Evolutionary conservation across 768 basidiomycete species (phyloP), one percentile per base, ranked within the genome.

Genomic region (Boletus reticulatus): DNA sequence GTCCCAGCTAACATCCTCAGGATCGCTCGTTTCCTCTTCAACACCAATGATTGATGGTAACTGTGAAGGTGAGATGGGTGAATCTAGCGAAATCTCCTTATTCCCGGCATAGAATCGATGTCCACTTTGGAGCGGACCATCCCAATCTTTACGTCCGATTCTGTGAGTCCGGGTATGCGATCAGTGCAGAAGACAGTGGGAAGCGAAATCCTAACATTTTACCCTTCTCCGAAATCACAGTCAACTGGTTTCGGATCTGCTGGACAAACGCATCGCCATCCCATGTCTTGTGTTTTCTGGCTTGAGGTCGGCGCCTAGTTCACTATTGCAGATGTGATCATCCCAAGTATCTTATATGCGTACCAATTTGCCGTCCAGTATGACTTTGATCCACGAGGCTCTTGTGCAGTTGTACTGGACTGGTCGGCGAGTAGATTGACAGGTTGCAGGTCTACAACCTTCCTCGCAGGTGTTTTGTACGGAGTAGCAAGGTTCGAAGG

Each of bases 221-320:
- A 4, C 91, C 91, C 52, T 80, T 79, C 63, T 89, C 87, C 4
- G 85, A 82, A 39, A 89, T 71, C 75, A 91, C 80, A 2, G 77
- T 79, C 20, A 89, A 65, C 55, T 80, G 81, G 13, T 77, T 77
- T 20, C 74, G 77, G 34, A 71, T 67, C 37, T 77, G 74, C 31
- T 82, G 81, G 24, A 88, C 75, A 69, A 80, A 88, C 9, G 79
- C 84, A 58, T 87, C 90, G 3, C 87, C 91, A 53, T 94, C 92
- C 92, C 94, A 94, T 0, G 85, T 89, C 66, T 89, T 89, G 62
- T 92, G 82, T 71, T 94, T 94, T 75, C 79, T 89, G 6, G 72
- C 73, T 63, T 85, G 82, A 13, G 77, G 81, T 62, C 86, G 89
- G 37, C 92, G 80, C 90, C 92, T 91, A 53, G 6, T 24, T 38